Conservation (phyloP, 2,329 filamentous ascomycete genomes). For the Colletotrichum graminicola region DNA sequence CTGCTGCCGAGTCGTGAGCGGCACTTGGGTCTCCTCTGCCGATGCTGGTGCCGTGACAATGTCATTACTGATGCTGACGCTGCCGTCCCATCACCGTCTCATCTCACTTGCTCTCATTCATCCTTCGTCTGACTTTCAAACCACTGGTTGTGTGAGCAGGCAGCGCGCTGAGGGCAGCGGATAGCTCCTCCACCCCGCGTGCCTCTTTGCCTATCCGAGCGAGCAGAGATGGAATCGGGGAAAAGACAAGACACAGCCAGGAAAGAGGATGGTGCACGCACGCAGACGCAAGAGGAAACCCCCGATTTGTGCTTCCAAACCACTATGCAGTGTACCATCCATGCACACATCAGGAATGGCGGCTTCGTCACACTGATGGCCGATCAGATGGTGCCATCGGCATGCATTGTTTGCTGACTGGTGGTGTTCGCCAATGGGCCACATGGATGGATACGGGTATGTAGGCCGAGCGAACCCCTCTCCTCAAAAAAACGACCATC, state of each 20-base stretch:
- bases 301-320: no score
- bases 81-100: constrained; percentile 23
- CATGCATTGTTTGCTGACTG: constrained; percentile 20
- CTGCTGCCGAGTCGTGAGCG: constrained; percentile 14
- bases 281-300: constrained; percentile 1
- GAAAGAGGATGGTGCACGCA: no score
- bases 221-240: constrained; percentile 24
- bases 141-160: not conserved
- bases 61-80: not conserved
- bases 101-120: not conserved
- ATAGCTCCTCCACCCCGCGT: constrained; percentile 9
- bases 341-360: constrained; percentile 33
- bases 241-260: not conserved
- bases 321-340: not conserved
- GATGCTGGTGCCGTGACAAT: not conserved
- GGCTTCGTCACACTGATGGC: constrained; percentile 36
- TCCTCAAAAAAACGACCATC: not conserved
- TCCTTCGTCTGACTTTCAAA: constrained; percentile 6
- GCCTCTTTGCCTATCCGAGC: constrained; percentile 32
- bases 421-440: constrained; percentile 28
- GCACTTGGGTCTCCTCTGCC: constrained; percentile 15
- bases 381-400: constrained; percentile 40
- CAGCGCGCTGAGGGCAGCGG: not conserved
- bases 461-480: constrained; percentile 9
- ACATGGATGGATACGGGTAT: constrained; percentile 23